Base-by-base conservation (phyloP, 2,329 filamentous ascomycete species). In the Geosmithia flava region DNA sequence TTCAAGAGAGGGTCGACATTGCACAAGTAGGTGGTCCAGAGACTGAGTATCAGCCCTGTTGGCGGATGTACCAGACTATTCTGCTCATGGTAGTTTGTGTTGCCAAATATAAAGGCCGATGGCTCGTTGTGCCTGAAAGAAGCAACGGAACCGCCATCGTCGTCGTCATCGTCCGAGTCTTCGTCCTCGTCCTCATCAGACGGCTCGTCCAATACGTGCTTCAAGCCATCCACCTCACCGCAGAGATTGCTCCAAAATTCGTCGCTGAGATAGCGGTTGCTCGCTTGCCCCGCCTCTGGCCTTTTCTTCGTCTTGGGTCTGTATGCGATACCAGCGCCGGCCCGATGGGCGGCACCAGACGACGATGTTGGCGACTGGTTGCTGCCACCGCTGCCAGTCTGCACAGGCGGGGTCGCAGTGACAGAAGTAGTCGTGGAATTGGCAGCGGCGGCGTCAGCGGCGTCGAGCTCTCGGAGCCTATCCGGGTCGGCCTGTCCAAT, bases 1-100 rank as follows among this genome's bases (percentile, higher is more conserved):
- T 72, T 72, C 50, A 72, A 55, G 33, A 69, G 58, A 45, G 67
- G 62, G 42, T 72, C 69, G 17, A 71, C 65, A 27, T 68, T 70
- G 30, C 56, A 55, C 47, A 63, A 64, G 53, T 64, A 72, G 11
- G 58, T 58, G 1, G 55, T 48, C 47, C 62, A 61, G 15, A 72
- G 57, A 27, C 58, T 61, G 20, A 59, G 55, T 46, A 71, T 65
- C 43, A 65, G 63, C 19, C 65, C 57, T 2, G 62, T 59, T 2
- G 61, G 50, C 20, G 69, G 69, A 39, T 71, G 69, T 17, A 37
- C 23, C 7, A 58, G 47, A 2, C 50, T 46, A 6, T 56, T 49
- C 5, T 49, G 52, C 16, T 55, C 51, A 20, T 50, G 52, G 29
- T 59, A 58, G 6, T 52, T 44, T 11, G 52, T 49, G 19, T 60